Percentiles rank a stretch among this genome's conserved stretches.
phyloP scores from a whole-genome alignment of 1,284 basidiomycete species.

The Trichosporon sp. region DNA sequence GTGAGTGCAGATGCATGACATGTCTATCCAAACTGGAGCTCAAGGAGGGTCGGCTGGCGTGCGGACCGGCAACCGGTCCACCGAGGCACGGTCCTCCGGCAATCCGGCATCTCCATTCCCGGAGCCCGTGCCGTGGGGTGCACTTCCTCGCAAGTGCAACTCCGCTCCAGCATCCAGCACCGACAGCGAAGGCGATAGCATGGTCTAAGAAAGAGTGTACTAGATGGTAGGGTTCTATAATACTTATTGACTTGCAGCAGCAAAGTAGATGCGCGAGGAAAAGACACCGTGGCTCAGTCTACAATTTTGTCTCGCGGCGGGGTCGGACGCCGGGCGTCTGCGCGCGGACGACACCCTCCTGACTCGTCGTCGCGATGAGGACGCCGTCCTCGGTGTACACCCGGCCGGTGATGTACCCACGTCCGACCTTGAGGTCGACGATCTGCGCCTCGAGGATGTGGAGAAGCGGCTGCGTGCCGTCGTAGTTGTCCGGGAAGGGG shows the following conservation, averaged over 20 bases:
- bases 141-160: too few species aligned
- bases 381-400: slow-evolving; percentile 68
- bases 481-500: slow-evolving; percentile 62
- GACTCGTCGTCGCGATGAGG: slow-evolving; percentile 69
- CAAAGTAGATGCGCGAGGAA: too few species aligned
- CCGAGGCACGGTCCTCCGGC: too few species aligned
- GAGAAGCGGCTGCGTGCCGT: slow-evolving; percentile 72
- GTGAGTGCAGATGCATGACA: too few species aligned
- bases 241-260: too few species aligned
- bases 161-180: too few species aligned
- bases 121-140: too few species aligned
- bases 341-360: slow-evolving; percentile 64
- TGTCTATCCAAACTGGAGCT: neutral
- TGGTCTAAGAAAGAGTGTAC: too few species aligned
- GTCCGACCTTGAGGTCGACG: slow-evolving; percentile 57
- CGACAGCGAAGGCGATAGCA: too few species aligned
- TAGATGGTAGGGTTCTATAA: too few species aligned
- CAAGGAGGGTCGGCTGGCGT: too few species aligned
- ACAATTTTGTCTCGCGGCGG: neutral
- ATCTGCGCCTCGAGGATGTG: slow-evolving; percentile 69
- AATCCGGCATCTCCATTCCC: too few species aligned
- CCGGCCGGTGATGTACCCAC: slow-evolving; percentile 67
- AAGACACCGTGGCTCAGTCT: neutral
- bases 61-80: neutral
- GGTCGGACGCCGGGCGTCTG: slow-evolving; percentile 4